These are phyloP conservation scores for Forsythia viridissima DNA, from an alignment of 257 asterid genomes.

Conservation along the genomic window DNA sequence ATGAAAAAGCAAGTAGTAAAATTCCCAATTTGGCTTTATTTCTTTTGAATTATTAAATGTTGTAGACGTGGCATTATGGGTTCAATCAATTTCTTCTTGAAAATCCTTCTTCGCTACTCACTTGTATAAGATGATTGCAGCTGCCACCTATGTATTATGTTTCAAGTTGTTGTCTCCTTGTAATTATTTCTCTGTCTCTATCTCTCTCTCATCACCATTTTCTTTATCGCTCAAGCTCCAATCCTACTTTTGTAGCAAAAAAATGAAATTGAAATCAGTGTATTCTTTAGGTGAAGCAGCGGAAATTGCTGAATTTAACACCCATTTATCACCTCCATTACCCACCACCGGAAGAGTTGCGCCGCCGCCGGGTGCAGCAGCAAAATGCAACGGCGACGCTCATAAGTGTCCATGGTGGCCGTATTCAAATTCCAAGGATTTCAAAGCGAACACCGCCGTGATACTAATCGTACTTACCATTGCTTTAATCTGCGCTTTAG, in stretches of 20 bases:
- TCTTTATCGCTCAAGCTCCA: background rate
- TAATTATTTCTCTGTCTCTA: background rate
- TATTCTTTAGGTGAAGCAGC: background rate
- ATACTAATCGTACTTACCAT: conserved; percentile 49
- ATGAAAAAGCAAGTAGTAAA: too few species aligned
- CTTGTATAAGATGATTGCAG: background rate
- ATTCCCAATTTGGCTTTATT: too few species aligned
- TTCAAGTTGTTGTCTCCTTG: background rate
- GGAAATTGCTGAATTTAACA: background rate
- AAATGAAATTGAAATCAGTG: background rate
- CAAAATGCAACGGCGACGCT: conserved; percentile 32
- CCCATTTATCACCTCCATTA: conserved; percentile 15
- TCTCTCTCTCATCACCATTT: background rate
- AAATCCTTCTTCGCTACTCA: background rate
- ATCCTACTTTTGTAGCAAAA: background rate
- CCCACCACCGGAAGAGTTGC: conserved; percentile 17
- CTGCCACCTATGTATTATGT: background rate
- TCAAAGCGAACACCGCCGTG: conserved; percentile 56
- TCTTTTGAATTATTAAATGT: too few species aligned
- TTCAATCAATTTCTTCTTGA: too few species aligned
- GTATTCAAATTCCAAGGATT: conserved; percentile 56
- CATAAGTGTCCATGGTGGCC: conserved; percentile 75
- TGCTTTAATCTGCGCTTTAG: conserved; percentile 43
- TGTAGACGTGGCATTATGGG: background rate
- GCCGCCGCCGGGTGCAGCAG: conserved; percentile 21